Evolutionary conservation across 1,139 yeast genomes (phyloP), one percentile per base, ranked within the genome.

Genomic region (Taphrina sp.): DNA sequence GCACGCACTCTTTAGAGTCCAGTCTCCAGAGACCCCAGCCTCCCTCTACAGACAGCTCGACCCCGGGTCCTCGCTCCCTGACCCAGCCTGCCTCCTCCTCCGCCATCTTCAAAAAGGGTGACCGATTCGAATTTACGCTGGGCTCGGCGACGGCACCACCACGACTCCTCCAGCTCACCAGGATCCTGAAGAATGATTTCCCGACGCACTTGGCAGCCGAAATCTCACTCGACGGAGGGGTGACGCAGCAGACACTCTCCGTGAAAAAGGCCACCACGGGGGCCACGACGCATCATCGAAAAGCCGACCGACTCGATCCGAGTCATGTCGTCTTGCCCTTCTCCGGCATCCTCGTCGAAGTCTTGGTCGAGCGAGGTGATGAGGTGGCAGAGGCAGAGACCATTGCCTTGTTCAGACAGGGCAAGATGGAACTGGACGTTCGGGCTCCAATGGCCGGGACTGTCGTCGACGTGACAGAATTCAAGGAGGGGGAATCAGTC

Each of bases 391-490:
- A 74, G 58, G 95, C 90, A 33, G 92, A 87, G 65, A 89, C 89
- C 3, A 75, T 92, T 61, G 79, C 92, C 61, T 88, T 92, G 54
- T 87, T 92, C 58, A 97, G 92, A 70, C 97, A 97, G 55, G 92
- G 92, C 97, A 92, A 92, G 75, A 92, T 98, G 0, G 98, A 92
- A 70, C 89, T 92, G 96, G 79, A 82, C 51, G 95, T 90, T 39
- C 75, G 72, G 59, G 81, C 96, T 16, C 78, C 95, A 2, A 76
- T 70, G 52, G 75, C 72, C 7, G 97, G 97, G 64, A 86, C 79
- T 67, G 92, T 92, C 17, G 72, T 81, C 52, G 86, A 87, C 72
- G 76, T 92, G 44, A 73, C 82, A 60, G 95, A 86, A 2, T n/a
- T 49, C 69, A 76, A 76, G 61, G 87, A 87, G 66, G 97, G 97